Percentiles rank a stretch among this genome's conserved stretches.
Conservation (phyloP, 1,284 basidiomycete species). For the Sanghuangporus weigelae region DNA sequence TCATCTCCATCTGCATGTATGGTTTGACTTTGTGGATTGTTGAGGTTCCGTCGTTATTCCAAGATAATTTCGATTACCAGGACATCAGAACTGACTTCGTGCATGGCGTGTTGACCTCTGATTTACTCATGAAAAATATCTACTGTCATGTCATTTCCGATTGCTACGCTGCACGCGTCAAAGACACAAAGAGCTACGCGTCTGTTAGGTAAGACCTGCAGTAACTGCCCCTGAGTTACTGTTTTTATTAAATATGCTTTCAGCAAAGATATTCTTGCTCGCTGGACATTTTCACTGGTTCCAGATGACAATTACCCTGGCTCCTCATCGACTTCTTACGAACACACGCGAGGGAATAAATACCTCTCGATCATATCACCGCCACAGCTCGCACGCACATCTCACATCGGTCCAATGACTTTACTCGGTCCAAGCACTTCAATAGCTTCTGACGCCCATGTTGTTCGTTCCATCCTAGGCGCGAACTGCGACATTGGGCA, state of each 20-base stretch:
- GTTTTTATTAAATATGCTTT: background rate
- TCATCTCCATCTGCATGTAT: background rate
- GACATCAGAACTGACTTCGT: constrained; percentile 92
- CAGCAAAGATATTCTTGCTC: constrained; percentile 86
- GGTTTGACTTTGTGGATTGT: background rate
- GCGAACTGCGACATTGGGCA: constrained; percentile 64
- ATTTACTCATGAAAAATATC: constrained; percentile 93
- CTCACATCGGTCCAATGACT: constrained; percentile 78
- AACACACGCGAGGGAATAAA: constrained; percentile 79
- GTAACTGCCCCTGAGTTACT: background rate
- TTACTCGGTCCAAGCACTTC: constrained; percentile 72
- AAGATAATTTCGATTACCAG: constrained; percentile 98
- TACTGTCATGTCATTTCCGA: constrained; percentile 83
- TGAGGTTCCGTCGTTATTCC: constrained; percentile 92
- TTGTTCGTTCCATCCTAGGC: constrained; percentile 75
- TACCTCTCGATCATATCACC: constrained; percentile 55
- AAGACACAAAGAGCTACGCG: constrained; percentile 87
- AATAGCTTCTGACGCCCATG: constrained; percentile 57
- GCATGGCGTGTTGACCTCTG: constrained; percentile 93
- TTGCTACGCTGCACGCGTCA: constrained; percentile 84
- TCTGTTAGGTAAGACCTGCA: constrained; percentile 59
- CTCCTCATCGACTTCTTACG: constrained; percentile 60
- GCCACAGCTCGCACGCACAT: constrained; percentile 39
- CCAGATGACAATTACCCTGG: constrained; percentile 91
- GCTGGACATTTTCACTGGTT: constrained; percentile 93